Percentiles rank a stretch among this genome's conserved stretches.
Evolutionary conservation across 768 basidiomycete species (phyloP).

Genomic region (Lentinula edodes): DNA sequence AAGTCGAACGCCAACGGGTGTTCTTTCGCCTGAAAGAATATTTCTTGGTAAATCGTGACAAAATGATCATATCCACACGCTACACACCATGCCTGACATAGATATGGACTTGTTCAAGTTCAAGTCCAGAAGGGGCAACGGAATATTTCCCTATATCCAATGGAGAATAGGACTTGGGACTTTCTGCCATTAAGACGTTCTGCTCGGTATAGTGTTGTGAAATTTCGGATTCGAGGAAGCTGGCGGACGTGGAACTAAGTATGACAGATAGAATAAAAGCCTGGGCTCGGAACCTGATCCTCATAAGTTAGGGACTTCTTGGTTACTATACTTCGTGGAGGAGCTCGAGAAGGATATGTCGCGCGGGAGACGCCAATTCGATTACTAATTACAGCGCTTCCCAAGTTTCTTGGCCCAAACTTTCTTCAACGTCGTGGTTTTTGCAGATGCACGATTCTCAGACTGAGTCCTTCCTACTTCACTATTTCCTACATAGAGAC

Average conservation of each 20-base stretch:
- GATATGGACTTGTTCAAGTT: slow-evolving; percentile 68
- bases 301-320: background rate
- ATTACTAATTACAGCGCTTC: no score
- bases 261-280: background rate
- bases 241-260: background rate
- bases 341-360: background rate
- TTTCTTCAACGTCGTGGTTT: no score
- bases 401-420: no score
- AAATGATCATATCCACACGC: background rate
- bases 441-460: no score
- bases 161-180: slow-evolving; percentile 34
- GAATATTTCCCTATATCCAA: slow-evolving; percentile 61
- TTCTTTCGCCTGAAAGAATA: slow-evolving; percentile 55
- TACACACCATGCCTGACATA: slow-evolving; percentile 68
- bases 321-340: background rate
- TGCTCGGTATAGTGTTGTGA: slow-evolving; percentile 12
- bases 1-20: slow-evolving; percentile 69
- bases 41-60: background rate
- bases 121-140: slow-evolving; percentile 45
- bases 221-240: background rate
- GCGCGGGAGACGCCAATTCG: background rate
- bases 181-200: slow-evolving; percentile 27
- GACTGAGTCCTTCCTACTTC: no score
- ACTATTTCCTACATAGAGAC: no score
- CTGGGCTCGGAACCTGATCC: background rate